Base-by-base conservation (phyloP, 129 eudicot genomes). In the Helianthus tuberosus region DNA sequence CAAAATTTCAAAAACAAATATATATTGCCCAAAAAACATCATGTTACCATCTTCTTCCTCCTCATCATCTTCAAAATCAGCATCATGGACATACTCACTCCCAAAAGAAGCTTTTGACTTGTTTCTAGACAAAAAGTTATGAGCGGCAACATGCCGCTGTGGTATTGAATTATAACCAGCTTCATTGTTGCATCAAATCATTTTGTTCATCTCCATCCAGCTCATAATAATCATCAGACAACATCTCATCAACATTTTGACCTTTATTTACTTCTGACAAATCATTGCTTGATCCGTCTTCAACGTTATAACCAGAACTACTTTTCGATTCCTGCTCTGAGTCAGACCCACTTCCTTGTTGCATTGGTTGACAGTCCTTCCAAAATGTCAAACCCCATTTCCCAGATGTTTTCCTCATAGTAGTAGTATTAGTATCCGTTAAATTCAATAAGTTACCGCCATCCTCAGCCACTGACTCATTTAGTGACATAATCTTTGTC, bases 191-290 rank as follows among this genome's bases (percentile, higher is more conserved):
- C 73, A 82, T 49, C 23, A 85, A 77, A 64, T 88, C 98, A 76
- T 81, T 90, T 69, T 85, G 97, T 61, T 86, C 96, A 83, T 86
- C 96, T 74, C 84, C 97, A 80, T 94, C 93, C 76, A 88, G 88
- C 85, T 94, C 99, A 36, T 89, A 92, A 77, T 92, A 92, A 82
- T 92, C 98, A 87, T 92, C 98, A 73, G 98, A 92, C 84, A 89
- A 74, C 96, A 92, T 92, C 67, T 92, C 96, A 77, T 92, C 98
- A 1, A 76, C 89, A 16, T 73, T 72, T 64, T 75, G 84, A 67
- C 82, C 82, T 51, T 68, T 79, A 59, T 59, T 86, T 76, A 71
- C 75, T 57, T 84, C 88, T 38, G 89, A 86, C 1, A 81, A 75
- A 72, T 83, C 82, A 79, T 79, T 81, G 13, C 71, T 85, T 3